Percentiles rank a stretch among this genome's conserved stretches.
Evolutionary conservation across 345 rosid genomes (phyloP).

Genomic region (Cardiospermum halicacabum): DNA sequence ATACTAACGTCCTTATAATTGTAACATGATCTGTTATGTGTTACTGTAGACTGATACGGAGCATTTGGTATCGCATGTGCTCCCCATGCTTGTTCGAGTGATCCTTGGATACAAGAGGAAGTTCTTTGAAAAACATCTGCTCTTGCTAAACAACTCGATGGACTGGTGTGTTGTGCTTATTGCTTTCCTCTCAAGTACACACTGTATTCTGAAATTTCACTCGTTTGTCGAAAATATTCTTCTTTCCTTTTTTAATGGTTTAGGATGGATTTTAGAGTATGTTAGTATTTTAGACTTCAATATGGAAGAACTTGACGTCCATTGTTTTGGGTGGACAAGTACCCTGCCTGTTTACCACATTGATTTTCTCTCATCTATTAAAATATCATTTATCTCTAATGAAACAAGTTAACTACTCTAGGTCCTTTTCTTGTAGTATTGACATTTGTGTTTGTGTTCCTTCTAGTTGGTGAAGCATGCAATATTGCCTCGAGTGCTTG

Average conservation of each 20-base stretch:
- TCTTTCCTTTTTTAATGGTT: background rate
- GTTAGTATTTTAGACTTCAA: background rate
- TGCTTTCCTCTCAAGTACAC: background rate
- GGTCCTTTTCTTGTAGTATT: background rate
- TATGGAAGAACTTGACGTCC: background rate
- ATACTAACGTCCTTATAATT: constrained; percentile 8
- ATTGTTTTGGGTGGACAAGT: background rate
- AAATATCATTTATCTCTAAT: background rate
- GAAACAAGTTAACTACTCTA: background rate
- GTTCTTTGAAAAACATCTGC: constrained; percentile 65
- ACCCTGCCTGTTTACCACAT: background rate
- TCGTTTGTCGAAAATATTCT: background rate
- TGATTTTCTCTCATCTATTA: background rate
- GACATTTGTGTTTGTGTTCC: constrained; percentile 11
- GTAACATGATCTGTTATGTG: constrained; percentile 18
- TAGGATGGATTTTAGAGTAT: background rate
- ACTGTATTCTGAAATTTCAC: background rate
- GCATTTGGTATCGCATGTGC: constrained; percentile 56
- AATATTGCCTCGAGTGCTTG: constrained; percentile 94
- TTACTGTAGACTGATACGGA: constrained; percentile 64
- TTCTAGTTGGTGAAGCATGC: constrained; percentile 82
- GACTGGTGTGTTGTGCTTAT: constrained; percentile 51
- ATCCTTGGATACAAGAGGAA: constrained; percentile 95
- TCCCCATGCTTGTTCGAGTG: constrained; percentile 89
- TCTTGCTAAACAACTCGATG: constrained; percentile 80